phyloP scores from a whole-genome alignment of 75 land plant genomes.

The Pseudotsuga menziesii region DNA sequence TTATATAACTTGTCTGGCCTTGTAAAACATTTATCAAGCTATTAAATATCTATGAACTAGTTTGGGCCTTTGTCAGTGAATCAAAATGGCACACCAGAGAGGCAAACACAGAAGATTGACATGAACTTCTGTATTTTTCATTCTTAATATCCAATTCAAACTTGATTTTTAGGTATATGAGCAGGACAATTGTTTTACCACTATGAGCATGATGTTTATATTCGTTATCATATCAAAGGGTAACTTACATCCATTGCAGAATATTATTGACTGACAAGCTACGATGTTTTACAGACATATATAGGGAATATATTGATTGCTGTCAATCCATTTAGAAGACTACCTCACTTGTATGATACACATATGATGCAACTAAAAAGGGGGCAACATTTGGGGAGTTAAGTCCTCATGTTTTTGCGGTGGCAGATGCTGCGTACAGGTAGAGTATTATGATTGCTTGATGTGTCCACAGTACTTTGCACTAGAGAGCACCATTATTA shows the following conservation, averaged over 20 bases:
- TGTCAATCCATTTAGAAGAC: conserved; percentile 67
- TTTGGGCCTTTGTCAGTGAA: no score
- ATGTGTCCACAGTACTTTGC: no score
- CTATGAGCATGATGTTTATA: neutral
- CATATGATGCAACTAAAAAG: conserved; percentile 74
- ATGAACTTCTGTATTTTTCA: neutral
- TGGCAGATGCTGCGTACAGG: conserved; percentile 86
- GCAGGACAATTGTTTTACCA: no score
- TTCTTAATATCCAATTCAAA: neutral
- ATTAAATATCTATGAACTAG: neutral
- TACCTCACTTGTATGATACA: conserved; percentile 69
- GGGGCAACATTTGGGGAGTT: conserved; percentile 72
- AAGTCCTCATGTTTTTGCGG: conserved; percentile 83
- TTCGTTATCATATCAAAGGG: neutral
- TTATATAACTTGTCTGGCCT: conserved; percentile 23
- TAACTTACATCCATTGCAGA: neutral
- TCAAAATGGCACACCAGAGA: no score
- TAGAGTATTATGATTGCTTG: conserved; percentile 1
- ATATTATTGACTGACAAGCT: neutral
- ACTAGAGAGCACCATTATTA: conserved; percentile 51
- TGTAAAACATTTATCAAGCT: conserved; percentile 25
- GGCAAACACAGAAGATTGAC: no score
- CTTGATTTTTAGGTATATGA: no score
- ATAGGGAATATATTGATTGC: conserved; percentile 84
- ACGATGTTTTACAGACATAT: conserved; percentile 52